Evolutionary conservation across 176 grass and related monocot genomes (phyloP).

Genomic region (Elaeis guineensis): DNA sequence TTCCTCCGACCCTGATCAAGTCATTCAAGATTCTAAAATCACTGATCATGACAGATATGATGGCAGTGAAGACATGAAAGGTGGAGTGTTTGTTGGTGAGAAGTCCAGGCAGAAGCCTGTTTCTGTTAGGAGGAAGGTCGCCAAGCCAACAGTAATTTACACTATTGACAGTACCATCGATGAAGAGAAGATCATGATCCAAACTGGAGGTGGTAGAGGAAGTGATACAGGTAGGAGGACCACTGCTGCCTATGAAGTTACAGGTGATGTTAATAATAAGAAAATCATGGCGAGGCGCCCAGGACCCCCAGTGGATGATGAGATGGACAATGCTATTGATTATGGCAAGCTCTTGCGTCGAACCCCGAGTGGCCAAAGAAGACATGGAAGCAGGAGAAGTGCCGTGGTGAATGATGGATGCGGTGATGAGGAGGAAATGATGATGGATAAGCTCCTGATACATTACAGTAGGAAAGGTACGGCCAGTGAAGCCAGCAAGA

Average conservation of each 20-base stretch:
- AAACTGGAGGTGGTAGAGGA: slow-evolving; percentile 19
- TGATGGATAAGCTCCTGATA: slow-evolving; percentile 70
- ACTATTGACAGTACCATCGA: slow-evolving; percentile 10
- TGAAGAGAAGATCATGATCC: slow-evolving; percentile 22
- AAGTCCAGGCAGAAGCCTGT: slow-evolving; percentile 22
- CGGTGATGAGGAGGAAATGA: slow-evolving; percentile 45
- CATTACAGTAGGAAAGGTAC: slow-evolving; percentile 75
- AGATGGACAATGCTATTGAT: slow-evolving; percentile 42
- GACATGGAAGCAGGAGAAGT: slow-evolving; percentile 32
- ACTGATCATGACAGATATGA: slow-evolving; percentile 9
- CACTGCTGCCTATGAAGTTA: slow-evolving; percentile 17
- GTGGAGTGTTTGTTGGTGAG: slow-evolving; percentile 22
- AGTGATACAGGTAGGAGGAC: slow-evolving; percentile 28
- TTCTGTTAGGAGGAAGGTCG: slow-evolving; percentile 53
- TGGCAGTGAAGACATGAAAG: slow-evolving; percentile 5
- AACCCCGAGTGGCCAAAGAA: slow-evolving; percentile 30
- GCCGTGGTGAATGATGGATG: slow-evolving; percentile 21
- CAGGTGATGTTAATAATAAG: slow-evolving; percentile 26
- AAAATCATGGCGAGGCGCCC: neutral
- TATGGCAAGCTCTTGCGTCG: slow-evolving; percentile 60
- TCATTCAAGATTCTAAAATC: slow-evolving; percentile 3
- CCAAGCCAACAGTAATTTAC: slow-evolving; percentile 26
- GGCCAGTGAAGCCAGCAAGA: no score
- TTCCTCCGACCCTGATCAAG: slow-evolving; percentile 6
- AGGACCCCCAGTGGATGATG: slow-evolving; percentile 22